Evolutionary conservation across 129 eudicot genomes (phyloP), one percentile per base, ranked within the genome.

Genomic region (Saposhnikovia divaricata): DNA sequence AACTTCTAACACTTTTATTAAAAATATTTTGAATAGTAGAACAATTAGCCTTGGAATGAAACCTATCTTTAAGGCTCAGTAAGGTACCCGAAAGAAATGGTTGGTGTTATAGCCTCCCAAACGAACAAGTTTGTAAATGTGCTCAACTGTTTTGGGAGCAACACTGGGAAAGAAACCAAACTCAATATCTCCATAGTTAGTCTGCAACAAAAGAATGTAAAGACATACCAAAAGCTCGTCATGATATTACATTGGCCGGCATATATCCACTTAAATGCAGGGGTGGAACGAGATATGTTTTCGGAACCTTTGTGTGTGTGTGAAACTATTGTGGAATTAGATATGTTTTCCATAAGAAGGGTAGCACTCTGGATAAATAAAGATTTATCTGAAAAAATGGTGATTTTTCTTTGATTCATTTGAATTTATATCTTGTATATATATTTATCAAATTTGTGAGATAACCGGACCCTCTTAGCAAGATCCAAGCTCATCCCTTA

Each of bases 61-160:
- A 23, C 72, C 8, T 21, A 28, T 25, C 46, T 78, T 78, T 66
- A 57, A 78, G 25, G 72, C 72, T 72, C 18, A 51, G 42, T 51
- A 63, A 34, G 48, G 39, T 90, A 95, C 97, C 93, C 99, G 90
- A 78, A 95, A 95, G 87, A 95, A 92, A 88, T 95, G 99, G 82
- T 95, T 95, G 47, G 97, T 95, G 82, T 95, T 95, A 55, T 92
- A 95, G 85, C 99, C 69, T 77, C 99, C 99, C 88, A 92, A 78
- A 50, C 97, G 94, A 79, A 95, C 99, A 80, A 95, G 97, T 88
- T 95, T 95, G 91, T 87, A 95, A 72, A 95, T 95, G 83, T 95
- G 99, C 16, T 95, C 95, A 43, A 95, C 97, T 6, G 99, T 95
- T 80, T 83, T 82, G 71, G 97, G 99, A 14, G 99, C 99, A 77